phyloP scores from a whole-genome alignment of 257 asterid genomes.

The Fraxinus excelsior region DNA sequence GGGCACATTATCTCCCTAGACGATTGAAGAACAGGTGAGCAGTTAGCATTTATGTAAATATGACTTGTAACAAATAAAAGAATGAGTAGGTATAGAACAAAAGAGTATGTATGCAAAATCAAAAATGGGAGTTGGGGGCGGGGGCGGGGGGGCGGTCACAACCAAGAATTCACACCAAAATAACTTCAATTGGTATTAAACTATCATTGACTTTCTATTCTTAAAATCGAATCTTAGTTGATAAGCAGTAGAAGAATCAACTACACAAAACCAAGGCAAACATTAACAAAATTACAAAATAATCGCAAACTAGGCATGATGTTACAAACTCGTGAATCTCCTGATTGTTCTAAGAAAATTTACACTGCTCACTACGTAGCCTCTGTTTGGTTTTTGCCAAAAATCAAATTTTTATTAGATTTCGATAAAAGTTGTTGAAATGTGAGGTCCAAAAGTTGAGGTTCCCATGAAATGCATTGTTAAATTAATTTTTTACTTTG shows the following conservation, averaged over 20 bases:
- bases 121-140: neutral
- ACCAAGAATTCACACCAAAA: neutral
- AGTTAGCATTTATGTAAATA: constrained; percentile 24
- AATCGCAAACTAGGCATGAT: neutral
- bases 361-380: neutral
- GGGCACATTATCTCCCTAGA: constrained; percentile 84
- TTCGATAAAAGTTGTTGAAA: no score
- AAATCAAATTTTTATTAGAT: no score
- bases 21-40: constrained; percentile 17
- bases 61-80: constrained; percentile 2
- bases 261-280: constrained; percentile 9
- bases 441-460: neutral
- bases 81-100: constrained; percentile 4
- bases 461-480: no score
- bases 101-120: neutral
- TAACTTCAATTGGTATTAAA: neutral
- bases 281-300: neutral
- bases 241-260: neutral
- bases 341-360: neutral
- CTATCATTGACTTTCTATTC: neutral
- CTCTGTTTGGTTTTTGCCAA: no score
- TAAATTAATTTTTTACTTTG: no score
- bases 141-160: no score
- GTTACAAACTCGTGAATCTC: neutral
- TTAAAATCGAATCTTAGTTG: neutral